A percentile compares a stretch with the other conserved stretches of the same genome.
These are phyloP conservation scores for Alisma plantagoaquatica DNA, from an alignment of 106 monocot genomes.

Conservation along the genomic window DNA sequence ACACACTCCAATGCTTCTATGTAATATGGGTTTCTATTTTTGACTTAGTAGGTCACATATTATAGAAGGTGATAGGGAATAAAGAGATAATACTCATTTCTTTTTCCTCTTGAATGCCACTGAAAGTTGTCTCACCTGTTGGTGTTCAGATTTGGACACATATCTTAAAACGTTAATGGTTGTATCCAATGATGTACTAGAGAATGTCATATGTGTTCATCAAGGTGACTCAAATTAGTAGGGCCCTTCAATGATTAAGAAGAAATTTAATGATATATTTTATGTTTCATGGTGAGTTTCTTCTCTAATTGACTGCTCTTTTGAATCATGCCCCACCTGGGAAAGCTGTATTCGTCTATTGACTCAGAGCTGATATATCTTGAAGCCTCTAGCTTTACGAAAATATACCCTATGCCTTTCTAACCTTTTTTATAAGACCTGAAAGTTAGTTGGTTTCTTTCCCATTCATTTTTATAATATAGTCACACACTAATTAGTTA, in stretches of 20 bases:
- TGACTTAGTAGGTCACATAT: constrained; percentile 24
- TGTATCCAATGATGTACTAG: constrained; percentile 88
- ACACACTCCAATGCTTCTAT: background rate
- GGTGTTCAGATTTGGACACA: constrained; percentile 98
- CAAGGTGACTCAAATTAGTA: constrained; percentile 98
- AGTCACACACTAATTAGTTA: too few relatives aligned
- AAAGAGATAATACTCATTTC: too few relatives aligned
- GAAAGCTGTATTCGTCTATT: too few relatives aligned
- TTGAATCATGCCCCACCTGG: too few relatives aligned
- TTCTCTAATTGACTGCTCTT: too few relatives aligned
- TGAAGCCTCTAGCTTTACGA: too few relatives aligned
- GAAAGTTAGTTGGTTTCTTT: too few relatives aligned
- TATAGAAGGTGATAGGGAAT: constrained; percentile 74
- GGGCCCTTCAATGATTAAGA: constrained; percentile 90
- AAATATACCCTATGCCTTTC: too few relatives aligned
- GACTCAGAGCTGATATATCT: too few relatives aligned
- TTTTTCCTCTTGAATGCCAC: too few relatives aligned
- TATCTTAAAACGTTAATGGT: constrained; percentile 95
- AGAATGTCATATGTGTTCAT: constrained; percentile 99
- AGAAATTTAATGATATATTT: constrained; percentile 99
- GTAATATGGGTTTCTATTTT: background rate
- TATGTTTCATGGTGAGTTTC: constrained; percentile 92
- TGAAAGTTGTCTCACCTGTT: constrained; percentile 95
- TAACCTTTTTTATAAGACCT: too few relatives aligned
- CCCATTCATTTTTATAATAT: too few relatives aligned